These are phyloP conservation scores for Piloderma croceum DNA, from an alignment of 768 basidiomycete genomes.

Conservation along the genomic window DNA sequence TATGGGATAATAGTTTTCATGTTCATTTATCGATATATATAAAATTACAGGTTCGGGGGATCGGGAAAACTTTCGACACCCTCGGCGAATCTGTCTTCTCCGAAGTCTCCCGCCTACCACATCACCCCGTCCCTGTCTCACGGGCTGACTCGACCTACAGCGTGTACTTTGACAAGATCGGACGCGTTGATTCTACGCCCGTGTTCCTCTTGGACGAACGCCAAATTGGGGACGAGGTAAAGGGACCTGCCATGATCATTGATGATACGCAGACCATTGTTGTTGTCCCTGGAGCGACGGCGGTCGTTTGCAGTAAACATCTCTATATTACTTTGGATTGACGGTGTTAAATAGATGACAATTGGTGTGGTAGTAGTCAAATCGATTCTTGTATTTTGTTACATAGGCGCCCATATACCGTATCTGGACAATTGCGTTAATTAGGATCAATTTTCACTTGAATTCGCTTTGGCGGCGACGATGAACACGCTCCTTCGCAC, in stretches of 20 bases:
- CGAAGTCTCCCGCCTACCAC: conserved; percentile 56
- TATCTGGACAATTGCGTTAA: too few species aligned
- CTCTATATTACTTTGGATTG: conserved; percentile 45
- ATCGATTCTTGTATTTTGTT: too few species aligned
- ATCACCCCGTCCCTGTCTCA: conserved; percentile 29
- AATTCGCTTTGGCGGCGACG: too few species aligned
- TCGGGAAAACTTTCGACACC: conserved; percentile 83
- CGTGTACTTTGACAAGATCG: conserved; percentile 79
- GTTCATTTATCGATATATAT: too few species aligned
- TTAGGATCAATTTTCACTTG: too few species aligned
- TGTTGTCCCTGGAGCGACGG: conserved; percentile 67
- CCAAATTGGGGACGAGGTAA: conserved; percentile 61
- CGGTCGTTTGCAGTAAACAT: conserved; percentile 63
- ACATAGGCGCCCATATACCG: too few species aligned
- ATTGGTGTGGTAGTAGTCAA: too few species aligned
- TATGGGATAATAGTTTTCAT: too few species aligned
- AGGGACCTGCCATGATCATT: conserved; percentile 90
- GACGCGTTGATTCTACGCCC: conserved; percentile 73
- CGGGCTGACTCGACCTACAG: conserved; percentile 52
- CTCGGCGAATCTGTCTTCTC: conserved; percentile 75
- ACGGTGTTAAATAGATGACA: too few species aligned
- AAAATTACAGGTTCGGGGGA: conserved; percentile 63
- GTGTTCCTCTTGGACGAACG: conserved; percentile 69
- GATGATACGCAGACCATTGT: conserved; percentile 96
- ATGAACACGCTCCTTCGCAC: too few species aligned